A percentile compares a stretch with the other conserved stretches of the same genome.
Evolutionary conservation across 2,329 filamentous ascomycete species (phyloP).

Genomic region (Endocalyx cinctus): DNA sequence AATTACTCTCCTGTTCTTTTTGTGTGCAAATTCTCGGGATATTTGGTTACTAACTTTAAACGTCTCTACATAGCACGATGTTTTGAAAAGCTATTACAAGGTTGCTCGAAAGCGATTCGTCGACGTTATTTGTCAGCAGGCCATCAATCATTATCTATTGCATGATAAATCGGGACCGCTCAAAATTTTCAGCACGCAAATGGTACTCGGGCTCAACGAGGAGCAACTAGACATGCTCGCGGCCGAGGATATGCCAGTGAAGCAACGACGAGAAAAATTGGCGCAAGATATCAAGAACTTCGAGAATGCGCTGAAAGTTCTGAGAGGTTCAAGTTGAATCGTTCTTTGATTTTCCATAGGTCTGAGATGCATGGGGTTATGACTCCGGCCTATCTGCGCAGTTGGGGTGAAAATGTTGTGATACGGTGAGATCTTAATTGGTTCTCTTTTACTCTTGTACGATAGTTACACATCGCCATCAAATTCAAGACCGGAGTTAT

Average conservation of each 20-base stretch:
- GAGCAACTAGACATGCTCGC: conserved; percentile 52
- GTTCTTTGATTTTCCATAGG: no score
- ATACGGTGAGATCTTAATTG: no score
- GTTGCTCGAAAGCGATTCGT: conserved; percentile 58
- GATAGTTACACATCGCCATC: no score
- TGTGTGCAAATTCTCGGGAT: no score
- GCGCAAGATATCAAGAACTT: conserved; percentile 41
- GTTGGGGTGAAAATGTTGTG: no score
- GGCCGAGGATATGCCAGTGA: conserved; percentile 46
- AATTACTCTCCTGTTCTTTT: no score
- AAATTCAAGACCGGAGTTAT: no score
- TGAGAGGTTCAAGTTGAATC: conserved; percentile 18
- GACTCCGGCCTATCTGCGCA: no score
- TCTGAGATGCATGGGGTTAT: no score
- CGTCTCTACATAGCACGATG: conserved; percentile 39
- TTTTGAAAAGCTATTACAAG: conserved; percentile 57
- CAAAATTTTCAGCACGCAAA: conserved; percentile 45
- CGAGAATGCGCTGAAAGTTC: conserved; percentile 27
- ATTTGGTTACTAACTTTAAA: no score
- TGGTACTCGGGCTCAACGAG: conserved; percentile 42
- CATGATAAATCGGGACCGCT: conserved; percentile 45
- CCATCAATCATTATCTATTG: conserved; percentile 49
- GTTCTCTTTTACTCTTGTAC: no score
- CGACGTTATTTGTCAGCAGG: conserved; percentile 58
- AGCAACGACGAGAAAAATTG: conserved; percentile 38